Evolutionary conservation across 306 rosid species (phyloP).

Genomic region (Trifolium pratense): DNA sequence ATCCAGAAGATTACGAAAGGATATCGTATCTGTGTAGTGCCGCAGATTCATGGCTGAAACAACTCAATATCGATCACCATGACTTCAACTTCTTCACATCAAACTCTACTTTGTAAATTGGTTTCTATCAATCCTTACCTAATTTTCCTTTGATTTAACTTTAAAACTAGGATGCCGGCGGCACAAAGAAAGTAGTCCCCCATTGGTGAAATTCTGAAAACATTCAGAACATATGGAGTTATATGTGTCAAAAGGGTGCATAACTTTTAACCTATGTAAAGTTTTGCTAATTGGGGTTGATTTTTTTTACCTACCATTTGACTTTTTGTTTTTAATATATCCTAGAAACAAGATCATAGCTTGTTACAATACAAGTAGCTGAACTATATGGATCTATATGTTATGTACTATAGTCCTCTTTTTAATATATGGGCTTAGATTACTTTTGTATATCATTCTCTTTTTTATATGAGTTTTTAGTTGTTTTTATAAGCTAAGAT

Average conservation of each 20-base stretch:
- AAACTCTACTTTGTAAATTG: conserved; percentile 48
- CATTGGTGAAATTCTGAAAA: conserved; percentile 33
- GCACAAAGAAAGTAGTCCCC: conserved; percentile 15
- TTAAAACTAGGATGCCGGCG: conserved; percentile 35
- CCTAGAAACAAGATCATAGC: conserved; percentile 4
- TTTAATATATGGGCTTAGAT: neutral
- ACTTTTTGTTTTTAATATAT: conserved; percentile 23
- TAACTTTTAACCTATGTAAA: conserved; percentile 32
- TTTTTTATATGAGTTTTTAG: too few relatives aligned
- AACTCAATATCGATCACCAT: conserved; percentile 69
- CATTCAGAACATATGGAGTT: conserved; percentile 37
- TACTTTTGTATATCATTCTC: conserved; percentile 11
- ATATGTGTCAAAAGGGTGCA: conserved; percentile 31
- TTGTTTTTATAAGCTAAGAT: too few relatives aligned
- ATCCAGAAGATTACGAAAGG: conserved; percentile 53
- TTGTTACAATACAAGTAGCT: conserved; percentile 24
- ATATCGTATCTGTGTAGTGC: conserved; percentile 54
- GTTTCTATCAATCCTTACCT: conserved; percentile 17
- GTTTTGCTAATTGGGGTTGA: neutral
- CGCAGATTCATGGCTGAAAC: conserved; percentile 87
- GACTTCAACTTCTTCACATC: conserved; percentile 75
- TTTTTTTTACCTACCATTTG: neutral
- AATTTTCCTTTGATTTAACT: conserved; percentile 29
- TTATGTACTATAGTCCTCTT: conserved; percentile 33
- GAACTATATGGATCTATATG: conserved; percentile 11